Evolutionary conservation across 805 yeast genomes (phyloP).

Genomic region (Wickerhamomyces strasburgensis): DNA sequence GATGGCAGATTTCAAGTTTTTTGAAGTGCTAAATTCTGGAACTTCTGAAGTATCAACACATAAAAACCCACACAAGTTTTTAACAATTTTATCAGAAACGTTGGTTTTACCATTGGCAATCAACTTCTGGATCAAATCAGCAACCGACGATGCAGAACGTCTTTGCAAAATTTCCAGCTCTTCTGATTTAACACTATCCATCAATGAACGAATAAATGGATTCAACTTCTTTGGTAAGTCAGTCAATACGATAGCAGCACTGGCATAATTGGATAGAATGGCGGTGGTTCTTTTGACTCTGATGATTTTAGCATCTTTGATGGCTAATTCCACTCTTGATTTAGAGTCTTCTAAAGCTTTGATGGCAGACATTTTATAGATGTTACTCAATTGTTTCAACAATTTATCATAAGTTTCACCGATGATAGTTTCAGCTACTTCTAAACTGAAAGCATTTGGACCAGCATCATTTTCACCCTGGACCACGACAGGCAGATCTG

Average conservation of each 20-base stretch:
- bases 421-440: slow-evolving; percentile 66
- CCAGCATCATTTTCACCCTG: slow-evolving; percentile 95
- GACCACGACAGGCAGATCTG: slow-evolving; percentile 81
- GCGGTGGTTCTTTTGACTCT: slow-evolving; percentile 47
- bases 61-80: slow-evolving; percentile 84
- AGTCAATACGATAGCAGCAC: slow-evolving; percentile 58
- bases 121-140: slow-evolving; percentile 58
- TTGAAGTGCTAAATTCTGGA: slow-evolving; percentile 79
- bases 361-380: slow-evolving; percentile 63
- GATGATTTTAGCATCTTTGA: slow-evolving; percentile 60
- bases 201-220: slow-evolving; percentile 80
- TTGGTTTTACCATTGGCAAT: slow-evolving; percentile 52
- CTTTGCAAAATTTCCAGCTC: slow-evolving; percentile 59
- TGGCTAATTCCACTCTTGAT: slow-evolving; percentile 58
- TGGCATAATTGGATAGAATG: slow-evolving; percentile 70
- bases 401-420: slow-evolving; percentile 63
- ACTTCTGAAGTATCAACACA: slow-evolving; percentile 96
- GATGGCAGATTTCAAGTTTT: slow-evolving; percentile 46
- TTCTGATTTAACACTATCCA: slow-evolving; percentile 88
- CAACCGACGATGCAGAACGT: slow-evolving; percentile 65
- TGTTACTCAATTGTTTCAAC: slow-evolving; percentile 56
- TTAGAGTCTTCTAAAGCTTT: slow-evolving; percentile 77
- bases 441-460: slow-evolving; percentile 83
- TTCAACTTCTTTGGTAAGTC: slow-evolving; percentile 84
- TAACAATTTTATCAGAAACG: slow-evolving; percentile 83